Base-by-base conservation (phyloP, 2,329 filamentous ascomycete genomes). In the Aspergillus sp. region DNA sequence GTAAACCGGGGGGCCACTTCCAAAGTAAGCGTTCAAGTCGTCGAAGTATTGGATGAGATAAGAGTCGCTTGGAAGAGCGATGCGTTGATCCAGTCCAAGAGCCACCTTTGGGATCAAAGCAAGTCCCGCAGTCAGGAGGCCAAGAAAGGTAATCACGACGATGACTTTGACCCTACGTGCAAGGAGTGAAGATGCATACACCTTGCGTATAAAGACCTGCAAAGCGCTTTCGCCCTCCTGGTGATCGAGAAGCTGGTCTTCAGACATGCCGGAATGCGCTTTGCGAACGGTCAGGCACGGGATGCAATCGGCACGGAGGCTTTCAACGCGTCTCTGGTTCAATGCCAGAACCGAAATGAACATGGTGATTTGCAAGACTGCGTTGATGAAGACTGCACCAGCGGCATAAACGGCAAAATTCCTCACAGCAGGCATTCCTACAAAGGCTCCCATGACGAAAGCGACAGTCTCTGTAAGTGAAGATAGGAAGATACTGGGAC, bases 351-450 rank as follows among this genome's bases (percentile, higher is more conserved):
- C 89, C 1, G 96, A 94, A 41, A 97, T 86, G 72, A 99, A 99
- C 87, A 98, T 94, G 0, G 96, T 99, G 66, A 98, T 90, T 75
- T 99, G 95, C 5, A 99, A 81, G n/a, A 98, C 75, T 0, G 96
- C 96, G 73, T 99, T 99, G 82, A 99, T 94, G 68, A 98, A 88
- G 10, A 99, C 95, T 10, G 95, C 95, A 54, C 95, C 95, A 2
- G 95, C 93, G 11, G 95, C 95, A 73, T 99, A 99, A 2, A 94
- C 88, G 15, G 95, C 96, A 77, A 99, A 99, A 77, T 99, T 99
- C 64, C 92, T 88, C 47, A 99, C 96, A 2, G 95, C 95, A 15
- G 96, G 95, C 95, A 99, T 99, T 52, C 93, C 93, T 6, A 97
- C 96, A 62, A 95, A 94, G 44, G 92, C 90, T 11, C 95, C 95